Evolutionary conservation across 2,329 filamentous ascomycete genomes (phyloP), one percentile per base, ranked within the genome.

Genomic region (Chalaropsis ovoidea): DNA sequence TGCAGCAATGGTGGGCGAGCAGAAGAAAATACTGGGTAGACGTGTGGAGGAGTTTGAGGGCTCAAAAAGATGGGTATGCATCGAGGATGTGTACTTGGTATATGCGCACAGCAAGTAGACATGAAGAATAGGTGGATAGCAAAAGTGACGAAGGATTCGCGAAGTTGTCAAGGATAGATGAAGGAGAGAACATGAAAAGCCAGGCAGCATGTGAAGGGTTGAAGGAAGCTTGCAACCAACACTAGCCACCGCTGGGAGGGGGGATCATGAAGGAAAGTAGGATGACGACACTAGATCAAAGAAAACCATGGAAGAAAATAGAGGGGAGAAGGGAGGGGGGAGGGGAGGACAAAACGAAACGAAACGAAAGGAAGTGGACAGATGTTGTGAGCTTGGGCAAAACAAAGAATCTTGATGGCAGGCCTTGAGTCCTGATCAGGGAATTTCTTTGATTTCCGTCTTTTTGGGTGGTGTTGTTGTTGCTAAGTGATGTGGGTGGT

Each of bases 231-330:
- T 27, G 27, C 22, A 43, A 43, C 61, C 22, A 43, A 43, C 61
- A 62, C 61, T 62, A 62, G 61, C 22, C 41, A 41, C n/a, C 45
- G 24, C 19, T 39, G 45, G 39, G 42, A 42, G 24, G 67, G 24
- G 67, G 42, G 43, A 43, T 65, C 69, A 52, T 65, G 65, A 62
- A 52, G 63, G 43, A 60, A 65, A 27, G 22, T 45, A 62, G 60
- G 35, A 42, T 63, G 64, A 61, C 49, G 43, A 52, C 42, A 61
- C 39, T 65, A 35, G 61, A 62, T 60, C 19, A 45, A 58, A 27
- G 49, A 58, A 64, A 43, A 60, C n/a, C 41, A 24, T 19, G 45
- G 31, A 60, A 60, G 22, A 43, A 31, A 64, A 35, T 24, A 42
- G 24, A 19, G n/a, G 15, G 39, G 42, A 35, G 43, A 43, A 54